phyloP scores from a whole-genome alignment of 495 filamentous ascomycete genomes.

The Astrothelium macrocarpum region DNA sequence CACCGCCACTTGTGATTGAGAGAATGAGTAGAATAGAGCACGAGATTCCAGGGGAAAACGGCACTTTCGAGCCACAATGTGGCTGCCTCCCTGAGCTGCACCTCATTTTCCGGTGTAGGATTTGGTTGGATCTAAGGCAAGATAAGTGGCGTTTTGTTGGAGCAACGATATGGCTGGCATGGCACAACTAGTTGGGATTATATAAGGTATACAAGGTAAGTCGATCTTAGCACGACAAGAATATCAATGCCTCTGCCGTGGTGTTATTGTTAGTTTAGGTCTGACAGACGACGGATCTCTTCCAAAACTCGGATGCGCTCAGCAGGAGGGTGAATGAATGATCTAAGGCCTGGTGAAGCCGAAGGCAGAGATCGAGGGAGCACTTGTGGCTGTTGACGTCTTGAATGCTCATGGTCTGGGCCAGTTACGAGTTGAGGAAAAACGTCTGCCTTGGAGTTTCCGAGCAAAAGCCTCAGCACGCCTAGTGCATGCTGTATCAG shows the following conservation, averaged over 20 bases:
- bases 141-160: conserved; percentile 5
- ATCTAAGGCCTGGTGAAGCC: background rate
- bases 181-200: background rate
- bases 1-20: background rate
- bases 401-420: background rate
- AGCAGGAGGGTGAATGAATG: background rate
- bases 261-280: conserved; percentile 1
- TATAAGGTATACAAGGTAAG: background rate
- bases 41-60: no score
- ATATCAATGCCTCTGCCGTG: background rate
- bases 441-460: background rate
- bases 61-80: background rate
- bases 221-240: background rate
- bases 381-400: background rate
- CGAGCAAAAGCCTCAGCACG: background rate
- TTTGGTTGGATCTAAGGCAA: conserved; percentile 2
- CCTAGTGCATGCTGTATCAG: background rate
- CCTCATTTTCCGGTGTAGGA: background rate
- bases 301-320: background rate
- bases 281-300: background rate
- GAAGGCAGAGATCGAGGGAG: background rate
- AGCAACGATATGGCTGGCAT: background rate
- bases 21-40: no score
- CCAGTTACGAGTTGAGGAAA: background rate
- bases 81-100: background rate